Conservation (phyloP, 1,284 basidiomycete genomes). For the Ganoderma lucidum region DNA sequence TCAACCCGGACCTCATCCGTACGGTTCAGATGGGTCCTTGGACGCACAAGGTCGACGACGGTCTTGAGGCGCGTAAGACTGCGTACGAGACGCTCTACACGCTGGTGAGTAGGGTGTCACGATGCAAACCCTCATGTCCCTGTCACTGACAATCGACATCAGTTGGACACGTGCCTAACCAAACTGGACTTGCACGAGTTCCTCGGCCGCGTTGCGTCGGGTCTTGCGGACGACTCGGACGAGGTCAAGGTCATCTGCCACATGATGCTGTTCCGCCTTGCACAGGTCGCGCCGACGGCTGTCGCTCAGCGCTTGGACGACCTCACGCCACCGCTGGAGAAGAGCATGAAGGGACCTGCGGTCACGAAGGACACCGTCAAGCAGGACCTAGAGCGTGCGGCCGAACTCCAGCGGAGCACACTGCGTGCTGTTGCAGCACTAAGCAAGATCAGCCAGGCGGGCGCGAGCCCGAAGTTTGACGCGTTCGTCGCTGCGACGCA, state of each 20-base stretch:
- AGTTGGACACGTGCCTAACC: constrained; percentile 90
- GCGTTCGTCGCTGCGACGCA: constrained; percentile 75
- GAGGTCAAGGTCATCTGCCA: constrained; percentile 98
- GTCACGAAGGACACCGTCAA: constrained; percentile 96
- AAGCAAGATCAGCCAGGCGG: constrained; percentile 69
- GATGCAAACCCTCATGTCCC: not conserved
- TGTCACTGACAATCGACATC: constrained; percentile 19
- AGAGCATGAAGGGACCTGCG: constrained; percentile 91
- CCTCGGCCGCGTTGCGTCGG: constrained; percentile 82
- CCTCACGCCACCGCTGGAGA: constrained; percentile 81
- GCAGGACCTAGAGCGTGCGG: constrained; percentile 94
- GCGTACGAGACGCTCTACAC: constrained; percentile 99
- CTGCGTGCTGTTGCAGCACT: constrained; percentile 88
- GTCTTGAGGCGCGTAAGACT: constrained; percentile 92
- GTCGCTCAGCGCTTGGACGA: constrained; percentile 90
- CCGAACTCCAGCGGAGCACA: constrained; percentile 90
- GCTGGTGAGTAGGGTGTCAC: constrained; percentile 64
- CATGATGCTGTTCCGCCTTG: constrained; percentile 93
- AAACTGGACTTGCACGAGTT: constrained; percentile 90
- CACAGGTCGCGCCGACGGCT: constrained; percentile 84
- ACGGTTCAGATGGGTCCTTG: constrained; percentile 99
- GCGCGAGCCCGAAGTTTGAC: constrained; percentile 78
- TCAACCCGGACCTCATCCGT: constrained; percentile 86
- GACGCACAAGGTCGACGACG: constrained; percentile 95
- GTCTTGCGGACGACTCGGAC: constrained; percentile 90